These are phyloP conservation scores for Penicillium waksmanii DNA, from an alignment of 495 filamentous ascomycete genomes.

Conservation along the genomic window DNA sequence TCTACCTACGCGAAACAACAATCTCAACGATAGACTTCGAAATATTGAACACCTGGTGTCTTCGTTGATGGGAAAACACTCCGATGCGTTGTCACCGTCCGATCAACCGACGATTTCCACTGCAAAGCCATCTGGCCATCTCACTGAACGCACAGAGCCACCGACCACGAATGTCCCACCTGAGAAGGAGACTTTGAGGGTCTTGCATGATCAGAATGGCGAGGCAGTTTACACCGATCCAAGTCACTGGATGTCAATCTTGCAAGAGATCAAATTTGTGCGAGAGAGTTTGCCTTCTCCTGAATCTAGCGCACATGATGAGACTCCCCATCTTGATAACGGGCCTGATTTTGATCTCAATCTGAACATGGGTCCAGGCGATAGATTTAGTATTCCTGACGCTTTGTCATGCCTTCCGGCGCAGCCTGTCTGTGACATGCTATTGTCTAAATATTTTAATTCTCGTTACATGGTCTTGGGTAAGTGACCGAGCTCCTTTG, in stretches of 20 bases:
- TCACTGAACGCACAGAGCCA: neutral
- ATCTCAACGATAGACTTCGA: slow-evolving; percentile 54
- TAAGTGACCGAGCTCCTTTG: neutral
- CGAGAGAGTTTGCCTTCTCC: slow-evolving; percentile 34
- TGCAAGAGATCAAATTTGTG: slow-evolving; percentile 47
- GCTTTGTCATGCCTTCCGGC: slow-evolving; percentile 44
- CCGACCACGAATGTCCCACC: neutral
- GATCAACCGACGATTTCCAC: neutral
- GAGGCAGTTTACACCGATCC: slow-evolving; percentile 51
- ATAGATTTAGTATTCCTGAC: slow-evolving; percentile 20
- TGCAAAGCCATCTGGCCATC: neutral
- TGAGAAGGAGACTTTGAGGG: slow-evolving; percentile 4
- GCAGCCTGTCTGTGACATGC: slow-evolving; percentile 39
- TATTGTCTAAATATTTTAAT: slow-evolving; percentile 54
- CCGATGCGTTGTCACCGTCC: neutral
- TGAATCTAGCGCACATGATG: neutral
- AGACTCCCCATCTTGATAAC: neutral
- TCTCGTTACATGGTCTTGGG: slow-evolving; percentile 41
- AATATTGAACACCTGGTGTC: slow-evolving; percentile 58
- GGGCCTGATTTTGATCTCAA: slow-evolving; percentile 1
- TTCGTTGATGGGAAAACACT: slow-evolving; percentile 38
- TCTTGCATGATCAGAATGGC: slow-evolving; percentile 15
- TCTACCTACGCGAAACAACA: slow-evolving; percentile 26
- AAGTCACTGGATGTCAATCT: slow-evolving; percentile 60
- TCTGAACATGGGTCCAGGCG: neutral